Base-by-base conservation (phyloP, 1,284 basidiomycete species). In the Xanthoconium separans region DNA sequence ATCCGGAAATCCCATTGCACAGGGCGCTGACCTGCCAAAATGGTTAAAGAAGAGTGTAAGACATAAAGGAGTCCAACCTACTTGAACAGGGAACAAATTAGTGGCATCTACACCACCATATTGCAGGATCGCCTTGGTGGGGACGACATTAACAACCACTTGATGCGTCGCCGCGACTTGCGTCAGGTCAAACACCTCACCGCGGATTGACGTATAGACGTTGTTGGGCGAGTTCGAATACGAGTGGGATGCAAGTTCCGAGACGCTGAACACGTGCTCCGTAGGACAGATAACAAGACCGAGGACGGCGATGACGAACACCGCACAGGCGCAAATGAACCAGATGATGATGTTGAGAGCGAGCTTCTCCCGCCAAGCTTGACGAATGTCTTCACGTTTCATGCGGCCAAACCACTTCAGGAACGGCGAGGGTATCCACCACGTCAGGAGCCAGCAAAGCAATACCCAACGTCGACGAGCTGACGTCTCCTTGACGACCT, bases 361-460 rank as follows among this genome's bases (percentile, higher is more conserved):
- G 1, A 99, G 79, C 75, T 98, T 99, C 75, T 99, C 96, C 61
- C 95, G 78, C 96, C 95, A 98, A 1, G 96, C 96, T 74, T 98
- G 95, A 42, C 91, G 87, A 40, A 99, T 82, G 65, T 99, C 97
- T 57, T 89, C 74, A 12, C 95, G 87, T 75, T 98, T 98, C 91
- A 99, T 95, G 22, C 92, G 82, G 2, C 92, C 92, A 52, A 93
- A 65, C 69, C 82, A 85, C 16, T 73, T 77, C 44, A 99, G 76
- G 49, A 88, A 71, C 13, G 82, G 81, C 22, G 81, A 87, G 0
- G 95, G 96, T 8, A 94, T 73, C 89, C 91, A 98, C 77, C 83
- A 98, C 0, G 95, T 99, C 50, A 98, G 77, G n/a, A 91, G 69
- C 88, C 93, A 93, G 58, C 90, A 93, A 1, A 98, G 72, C 15